Evolutionary conservation across 1,139 yeast genomes (phyloP), one percentile per base, ranked within the genome.

Genomic region (Hyphopichia wangnamkhiaoensis): DNA sequence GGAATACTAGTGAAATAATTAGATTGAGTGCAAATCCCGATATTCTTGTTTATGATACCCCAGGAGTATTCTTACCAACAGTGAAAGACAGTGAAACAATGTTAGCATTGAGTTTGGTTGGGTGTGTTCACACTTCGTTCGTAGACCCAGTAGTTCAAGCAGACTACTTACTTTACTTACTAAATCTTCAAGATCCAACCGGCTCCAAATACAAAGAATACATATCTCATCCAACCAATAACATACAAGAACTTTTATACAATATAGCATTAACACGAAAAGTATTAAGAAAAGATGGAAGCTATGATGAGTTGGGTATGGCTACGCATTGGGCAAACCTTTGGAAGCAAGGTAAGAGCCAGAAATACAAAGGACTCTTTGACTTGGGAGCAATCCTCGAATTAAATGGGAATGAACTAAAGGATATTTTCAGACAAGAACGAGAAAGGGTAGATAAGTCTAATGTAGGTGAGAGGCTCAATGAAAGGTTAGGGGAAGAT

Each of bases 111-210:
- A 76, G 88, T 1, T 63, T 91, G 19, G 80, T 84, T 16, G 95
- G 95, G 1, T 83, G 95, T 40, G 85, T 91, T n/a, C 82, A 81
- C 43, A 68, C 79, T 2, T 74, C 79, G 8, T 72, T 79, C 24
- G 76, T 90, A 13, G 98, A 91, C 56, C 95, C 95, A 0, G 82
- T 85, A 6, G 77, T 89, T 34, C 87, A 86, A 45, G 95, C 96
- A 0, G 98, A 93, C 56, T 93, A 84, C 58, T 63, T 93, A 31
- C 68, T 93, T 21, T 93, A 73, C 53, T 65, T 86, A 23, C 65
- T 91, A 59, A 93, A 93, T 58, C 61, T 82, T 20, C 86, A 80
- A 46, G 78, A 75, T 40, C 69, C 76, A 9, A 54, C 63, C 5
- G 81, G 82, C 0, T 46, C 54, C 6, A 60, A 61, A 39, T 80